Evolutionary conservation across 371 early-diverging fungal genomes (phyloP).

Genomic region (Rhizopus delemar): DNA sequence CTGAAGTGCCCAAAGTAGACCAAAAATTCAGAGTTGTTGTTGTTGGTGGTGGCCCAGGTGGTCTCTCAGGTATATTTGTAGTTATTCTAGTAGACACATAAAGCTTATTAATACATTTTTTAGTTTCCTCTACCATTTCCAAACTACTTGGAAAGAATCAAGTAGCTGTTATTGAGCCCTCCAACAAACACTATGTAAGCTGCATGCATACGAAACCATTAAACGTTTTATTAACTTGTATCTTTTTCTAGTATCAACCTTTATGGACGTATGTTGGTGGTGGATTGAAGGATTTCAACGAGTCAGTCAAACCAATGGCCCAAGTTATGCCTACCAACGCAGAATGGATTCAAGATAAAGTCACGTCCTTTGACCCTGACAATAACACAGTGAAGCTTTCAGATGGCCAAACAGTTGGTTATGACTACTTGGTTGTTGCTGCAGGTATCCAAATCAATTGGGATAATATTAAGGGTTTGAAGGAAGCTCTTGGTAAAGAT

Average conservation of each 20-base stretch:
- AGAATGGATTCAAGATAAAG: conserved; percentile 77
- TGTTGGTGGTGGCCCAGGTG: conserved; percentile 70
- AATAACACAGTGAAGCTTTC: conserved; percentile 66
- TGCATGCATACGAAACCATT: neutral
- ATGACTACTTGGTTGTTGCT: conserved; percentile 88
- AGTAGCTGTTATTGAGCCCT: conserved; percentile 83
- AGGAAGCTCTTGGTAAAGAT: conserved; percentile 76
- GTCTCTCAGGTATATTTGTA: conserved; percentile 53
- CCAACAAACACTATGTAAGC: conserved; percentile 74
- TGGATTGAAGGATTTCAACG: conserved; percentile 77
- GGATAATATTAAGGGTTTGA: conserved; percentile 77
- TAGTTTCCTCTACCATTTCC: conserved; percentile 65
- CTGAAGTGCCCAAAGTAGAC: conserved; percentile 24
- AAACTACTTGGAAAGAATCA: conserved; percentile 65
- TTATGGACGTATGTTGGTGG: conserved; percentile 90
- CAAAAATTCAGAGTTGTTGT: conserved; percentile 64
- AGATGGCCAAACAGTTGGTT: conserved; percentile 70
- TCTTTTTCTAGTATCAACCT: conserved; percentile 72
- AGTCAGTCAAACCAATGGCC: conserved; percentile 68
- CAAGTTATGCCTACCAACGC: conserved; percentile 72
- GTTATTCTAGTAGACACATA: neutral
- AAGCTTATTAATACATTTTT: neutral
- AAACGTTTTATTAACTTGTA: conserved; percentile 1
- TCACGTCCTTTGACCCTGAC: conserved; percentile 69
- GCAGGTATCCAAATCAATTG: conserved; percentile 83